phyloP scores from a whole-genome alignment of 169 alveolate species.

The Babesia gibsoni region DNA sequence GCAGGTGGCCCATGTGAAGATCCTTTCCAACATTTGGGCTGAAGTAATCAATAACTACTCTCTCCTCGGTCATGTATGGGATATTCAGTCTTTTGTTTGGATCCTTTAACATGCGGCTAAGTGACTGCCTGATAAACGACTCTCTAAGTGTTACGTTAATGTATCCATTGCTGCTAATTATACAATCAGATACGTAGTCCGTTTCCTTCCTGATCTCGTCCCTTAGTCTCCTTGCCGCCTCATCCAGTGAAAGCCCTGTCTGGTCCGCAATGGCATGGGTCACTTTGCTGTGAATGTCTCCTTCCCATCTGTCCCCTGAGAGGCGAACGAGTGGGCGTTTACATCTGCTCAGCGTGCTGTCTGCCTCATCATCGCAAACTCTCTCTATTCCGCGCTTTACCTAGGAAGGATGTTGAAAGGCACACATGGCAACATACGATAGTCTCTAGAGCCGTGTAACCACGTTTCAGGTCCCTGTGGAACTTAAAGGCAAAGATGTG shows the following conservation, averaged over 20 bases:
- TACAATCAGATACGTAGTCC: constrained; percentile 15
- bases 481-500: background rate
- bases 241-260: constrained; percentile 7
- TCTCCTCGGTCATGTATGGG: constrained; percentile 18
- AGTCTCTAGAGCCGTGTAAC: constrained; percentile 15
- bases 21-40: constrained; percentile 73
- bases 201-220: constrained; percentile 54
- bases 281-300: constrained; percentile 47
- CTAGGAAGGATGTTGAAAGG: background rate
- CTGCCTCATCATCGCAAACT: constrained; percentile 34
- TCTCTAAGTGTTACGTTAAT: constrained; percentile 34
- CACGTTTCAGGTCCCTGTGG: constrained; percentile 15
- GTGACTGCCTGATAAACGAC: background rate
- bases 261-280: constrained; percentile 14
- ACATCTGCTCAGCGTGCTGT: background rate
- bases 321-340: constrained; percentile 47
- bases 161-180: constrained; percentile 14
- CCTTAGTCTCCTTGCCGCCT: constrained; percentile 21
- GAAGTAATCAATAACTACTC: constrained; percentile 68
- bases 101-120: constrained; percentile 20
- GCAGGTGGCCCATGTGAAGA: constrained; percentile 75
- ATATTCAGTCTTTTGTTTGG: constrained; percentile 1
- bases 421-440: constrained; percentile 12
- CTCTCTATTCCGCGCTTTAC: constrained; percentile 45
- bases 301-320: constrained; percentile 15